Evolutionary conservation across 805 yeast species (phyloP).

Genomic region (Candida wancherniae): DNA sequence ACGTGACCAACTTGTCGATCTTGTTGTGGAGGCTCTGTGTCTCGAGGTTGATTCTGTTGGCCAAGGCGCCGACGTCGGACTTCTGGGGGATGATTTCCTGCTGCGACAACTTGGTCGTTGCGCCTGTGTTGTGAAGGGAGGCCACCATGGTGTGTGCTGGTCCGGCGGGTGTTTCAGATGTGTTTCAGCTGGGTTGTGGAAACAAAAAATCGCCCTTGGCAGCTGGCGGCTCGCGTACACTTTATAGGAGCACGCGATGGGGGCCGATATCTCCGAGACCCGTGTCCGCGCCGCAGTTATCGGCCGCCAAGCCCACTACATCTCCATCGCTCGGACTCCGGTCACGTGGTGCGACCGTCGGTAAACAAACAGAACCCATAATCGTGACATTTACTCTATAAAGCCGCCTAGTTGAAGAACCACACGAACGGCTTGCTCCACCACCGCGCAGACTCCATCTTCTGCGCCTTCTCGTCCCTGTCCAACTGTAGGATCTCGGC

Average conservation of each 20-base stretch:
- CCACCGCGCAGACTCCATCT: conserved; percentile 13
- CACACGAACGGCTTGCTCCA: conserved; percentile 16
- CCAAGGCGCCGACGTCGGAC: conserved; percentile 78
- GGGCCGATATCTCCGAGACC: no score
- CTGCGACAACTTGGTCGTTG: conserved; percentile 31
- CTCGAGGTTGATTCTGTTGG: conserved; percentile 70
- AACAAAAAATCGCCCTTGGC: no score
- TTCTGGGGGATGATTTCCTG: conserved; percentile 68
- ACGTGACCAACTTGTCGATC: conserved; percentile 62
- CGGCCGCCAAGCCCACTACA: no score
- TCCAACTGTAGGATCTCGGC: conserved; percentile 22
- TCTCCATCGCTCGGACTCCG: no score
- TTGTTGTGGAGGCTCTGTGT: conserved; percentile 64
- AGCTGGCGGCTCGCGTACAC: no score
- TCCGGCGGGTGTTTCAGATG: no score
- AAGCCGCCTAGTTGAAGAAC: conserved; percentile 17
- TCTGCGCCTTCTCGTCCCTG: conserved; percentile 18
- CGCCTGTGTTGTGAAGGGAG: conserved; percentile 7
- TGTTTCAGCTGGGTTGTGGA: no score
- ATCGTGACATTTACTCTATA: background rate
- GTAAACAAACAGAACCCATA: background rate
- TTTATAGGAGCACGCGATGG: no score
- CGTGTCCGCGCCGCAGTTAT: no score
- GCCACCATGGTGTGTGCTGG: no score
- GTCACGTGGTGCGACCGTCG: no score